These are phyloP conservation scores for Pythium utonaiense DNA, from an alignment of 352 stramenopile genomes.

Conservation along the genomic window DNA sequence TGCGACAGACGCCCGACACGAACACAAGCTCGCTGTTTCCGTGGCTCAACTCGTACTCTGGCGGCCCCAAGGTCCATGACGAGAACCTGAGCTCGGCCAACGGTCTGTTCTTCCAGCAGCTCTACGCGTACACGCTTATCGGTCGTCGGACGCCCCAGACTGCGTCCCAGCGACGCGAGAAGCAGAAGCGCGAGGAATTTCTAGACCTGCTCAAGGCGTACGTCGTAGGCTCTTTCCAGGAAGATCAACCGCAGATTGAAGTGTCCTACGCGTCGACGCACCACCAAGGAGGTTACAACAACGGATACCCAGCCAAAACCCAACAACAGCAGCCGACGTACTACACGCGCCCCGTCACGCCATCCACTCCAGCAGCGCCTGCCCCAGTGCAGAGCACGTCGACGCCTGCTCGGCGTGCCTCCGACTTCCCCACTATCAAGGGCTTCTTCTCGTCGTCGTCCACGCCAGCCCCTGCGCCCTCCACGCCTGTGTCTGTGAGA, in stretches of 20 bases:
- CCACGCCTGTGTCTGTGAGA: neutral
- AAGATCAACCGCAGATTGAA: constrained; percentile 15
- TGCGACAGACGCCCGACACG: constrained; percentile 63
- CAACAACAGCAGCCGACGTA: constrained; percentile 12
- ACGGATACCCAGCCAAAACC: constrained; percentile 4
- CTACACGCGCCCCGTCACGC: constrained; percentile 12
- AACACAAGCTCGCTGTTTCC: constrained; percentile 69
- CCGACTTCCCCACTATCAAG: constrained; percentile 14
- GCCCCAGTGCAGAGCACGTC: constrained; percentile 6
- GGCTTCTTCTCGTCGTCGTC: constrained; percentile 19
- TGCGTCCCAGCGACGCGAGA: constrained; percentile 44
- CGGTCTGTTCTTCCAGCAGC: constrained; percentile 81
- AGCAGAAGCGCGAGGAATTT: constrained; percentile 63
- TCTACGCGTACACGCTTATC: constrained; percentile 79
- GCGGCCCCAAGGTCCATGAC: constrained; percentile 38
- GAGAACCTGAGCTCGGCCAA: constrained; percentile 65
- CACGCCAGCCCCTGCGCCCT: neutral
- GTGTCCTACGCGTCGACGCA: neutral
- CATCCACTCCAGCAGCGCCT: constrained; percentile 9
- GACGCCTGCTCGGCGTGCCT: constrained; percentile 3
- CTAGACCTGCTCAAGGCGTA: constrained; percentile 64
- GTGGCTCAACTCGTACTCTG: constrained; percentile 67
- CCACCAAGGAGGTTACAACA: neutral
- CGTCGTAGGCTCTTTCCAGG: constrained; percentile 61
- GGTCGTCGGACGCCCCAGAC: constrained; percentile 48